Base-by-base conservation (phyloP, 768 basidiomycete genomes). In the Mycena kentingensis region DNA sequence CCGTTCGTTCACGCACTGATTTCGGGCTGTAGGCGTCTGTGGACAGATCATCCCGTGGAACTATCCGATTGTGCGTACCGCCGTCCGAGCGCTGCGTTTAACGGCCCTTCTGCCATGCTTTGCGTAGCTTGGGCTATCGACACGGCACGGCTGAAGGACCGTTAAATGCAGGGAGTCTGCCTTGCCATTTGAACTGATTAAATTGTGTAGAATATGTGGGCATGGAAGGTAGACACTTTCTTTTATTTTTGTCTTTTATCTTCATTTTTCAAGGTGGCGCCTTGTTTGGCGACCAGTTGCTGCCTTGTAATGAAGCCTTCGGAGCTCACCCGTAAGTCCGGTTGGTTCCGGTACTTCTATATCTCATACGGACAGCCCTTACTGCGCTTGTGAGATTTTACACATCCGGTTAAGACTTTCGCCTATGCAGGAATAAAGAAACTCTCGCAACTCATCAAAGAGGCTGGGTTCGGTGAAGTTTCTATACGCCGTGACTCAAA, bases 1-100 rank as follows among this genome's bases (percentile, higher is more conserved):
- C 11, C 24, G 19, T 27, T 29, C 42, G 5, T 44, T 16, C 45
- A 34, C n/a, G 22, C 21, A 19, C 34, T 51, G 51, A 26, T 32
- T 32, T 8, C 16, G 10, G 8, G 45, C 57, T 18, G 86, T 96
- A 57, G 93, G 94, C n/a, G 93, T 95, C 26, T 93, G 90, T 64
- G 93, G 88, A 2, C 95, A 97, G 69, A 95, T 92, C 61, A 92
- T 93, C 60, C 92, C 93, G 6, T 94, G 92, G 93, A 96, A 95
- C 65, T 96, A 91, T 62, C 92, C 89, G 7, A 92, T 93, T 67
- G 82, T 60, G n/a, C n/a, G n/a, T n/a, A n/a, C n/a, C n/a, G n/a
- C n/a, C n/a, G n/a, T n/a, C n/a, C n/a, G n/a, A n/a, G n/a, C n/a
- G n/a, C n/a, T n/a, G n/a, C n/a, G n/a, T n/a, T n/a, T n/a, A n/a